Base-by-base conservation (phyloP, 305 asterid genomes). In the Andrographis paniculata region DNA sequence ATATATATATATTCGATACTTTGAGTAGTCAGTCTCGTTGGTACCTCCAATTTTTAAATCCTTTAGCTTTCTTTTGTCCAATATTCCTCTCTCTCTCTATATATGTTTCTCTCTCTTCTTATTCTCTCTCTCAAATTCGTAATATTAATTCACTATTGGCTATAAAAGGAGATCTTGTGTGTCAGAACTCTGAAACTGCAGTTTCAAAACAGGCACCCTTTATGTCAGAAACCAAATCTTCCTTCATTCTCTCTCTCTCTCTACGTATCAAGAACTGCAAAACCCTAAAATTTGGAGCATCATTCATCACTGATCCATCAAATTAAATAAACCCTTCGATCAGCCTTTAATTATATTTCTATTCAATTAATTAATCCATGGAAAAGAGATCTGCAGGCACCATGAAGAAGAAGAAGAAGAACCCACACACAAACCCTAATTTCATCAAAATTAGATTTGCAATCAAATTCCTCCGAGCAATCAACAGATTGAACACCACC, bases 171-270 rank as follows among this genome's bases (percentile, higher is more conserved):
- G 80, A 80, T 70, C 55, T 58, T 52, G 60, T 82, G 72, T 59
- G 81, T 77, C 81, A 75, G 77, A 71, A 65, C 53, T 58, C 58
- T 27, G 48, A 52, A 55, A 69, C 64, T 55, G 41, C 62, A 71
- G 57, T 64, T 63, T 58, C 58, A 53, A 22, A 20, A 52, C 57
- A 50, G 64, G 71, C 6, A 60, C 77, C 68, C 79, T 78, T 71
- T 65, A 73, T 77, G 94, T 86, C 96, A 76, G 84, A 80, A 73
- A 35, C 11, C 52, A 48, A 80, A 72, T 71, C 76, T 69, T 64
- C 45, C 48, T 47, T 50, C 44, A 44, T 50, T 65, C 56, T 17
- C 42, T 37, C 17, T 37, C 42, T 13, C 16, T 37, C 42, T 3
- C 12, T n/a, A 37, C 6, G 1, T 37, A n/a, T n/a, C 42, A 11